Evolutionary conservation across 768 basidiomycete genomes (phyloP).

Genomic region (Psilocybe cyanescens): DNA sequence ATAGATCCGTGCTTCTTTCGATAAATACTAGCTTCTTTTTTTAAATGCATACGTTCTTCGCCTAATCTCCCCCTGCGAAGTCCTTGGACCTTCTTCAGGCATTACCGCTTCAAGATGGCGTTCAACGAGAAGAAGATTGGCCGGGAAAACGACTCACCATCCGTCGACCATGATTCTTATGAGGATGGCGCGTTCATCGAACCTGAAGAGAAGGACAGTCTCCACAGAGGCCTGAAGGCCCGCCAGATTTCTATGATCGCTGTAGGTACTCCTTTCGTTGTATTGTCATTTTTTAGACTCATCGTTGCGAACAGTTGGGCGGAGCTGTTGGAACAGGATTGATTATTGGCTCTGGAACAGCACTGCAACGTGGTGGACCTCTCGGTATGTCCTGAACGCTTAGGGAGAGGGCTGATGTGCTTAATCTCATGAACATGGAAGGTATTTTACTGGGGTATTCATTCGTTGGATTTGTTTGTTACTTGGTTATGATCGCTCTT

Average conservation of each 20-base stretch:
- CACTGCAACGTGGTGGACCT: constrained; percentile 57
- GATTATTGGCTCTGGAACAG: constrained; percentile 63
- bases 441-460: constrained; percentile 41
- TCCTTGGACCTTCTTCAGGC: not conserved
- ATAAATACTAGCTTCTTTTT: constrained; percentile 4
- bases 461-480: constrained; percentile 60
- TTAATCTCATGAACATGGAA: constrained; percentile 12
- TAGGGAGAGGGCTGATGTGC: not conserved
- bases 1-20: constrained; percentile 11
- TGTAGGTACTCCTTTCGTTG: constrained; percentile 25
- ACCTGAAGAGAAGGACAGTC: constrained; percentile 35
- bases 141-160: constrained; percentile 20
- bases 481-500: constrained; percentile 60
- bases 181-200: constrained; percentile 32
- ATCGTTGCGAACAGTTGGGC: constrained; percentile 37
- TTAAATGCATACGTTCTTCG: not conserved
- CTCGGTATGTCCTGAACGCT: constrained; percentile 36
- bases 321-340: constrained; percentile 59
- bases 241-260: constrained; percentile 63
- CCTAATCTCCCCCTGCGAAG: not conserved
- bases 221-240: constrained; percentile 55
- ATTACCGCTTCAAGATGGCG: constrained; percentile 18
- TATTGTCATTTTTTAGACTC: not conserved
- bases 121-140: constrained; percentile 29
- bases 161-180: constrained; percentile 22